phyloP scores from a whole-genome alignment of 441 rosid genomes.

The Kokia cookei region DNA sequence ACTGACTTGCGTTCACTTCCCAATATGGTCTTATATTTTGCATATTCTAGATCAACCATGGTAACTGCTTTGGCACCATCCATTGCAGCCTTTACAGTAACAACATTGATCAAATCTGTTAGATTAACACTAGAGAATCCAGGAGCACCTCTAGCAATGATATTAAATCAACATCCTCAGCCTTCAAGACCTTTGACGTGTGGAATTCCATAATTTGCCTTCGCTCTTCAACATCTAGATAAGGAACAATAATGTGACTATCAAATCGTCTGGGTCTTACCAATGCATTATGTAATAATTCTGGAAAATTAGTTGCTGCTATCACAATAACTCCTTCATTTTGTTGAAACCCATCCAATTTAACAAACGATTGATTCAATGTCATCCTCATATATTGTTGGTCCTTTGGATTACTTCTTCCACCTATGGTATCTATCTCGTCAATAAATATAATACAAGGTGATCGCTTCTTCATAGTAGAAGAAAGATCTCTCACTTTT shows the following conservation, averaged over 20 bases:
- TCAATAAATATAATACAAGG: constrained; percentile 97
- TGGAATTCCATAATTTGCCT: constrained; percentile 87
- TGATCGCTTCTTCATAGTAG: constrained; percentile 92
- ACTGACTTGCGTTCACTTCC: constrained; percentile 96
- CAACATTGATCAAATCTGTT: constrained; percentile 77
- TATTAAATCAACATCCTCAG: constrained; percentile 87
- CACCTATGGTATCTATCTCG: constrained; percentile 94
- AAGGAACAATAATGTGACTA: constrained; percentile 85
- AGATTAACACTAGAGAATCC: constrained; percentile 96
- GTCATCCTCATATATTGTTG: constrained; percentile 97
- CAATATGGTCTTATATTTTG: constrained; percentile 92
- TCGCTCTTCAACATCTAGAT: constrained; percentile 93
- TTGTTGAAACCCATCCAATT: constrained; percentile 94
- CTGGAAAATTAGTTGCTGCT: constrained; percentile 93
- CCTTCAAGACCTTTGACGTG: constrained; percentile 90
- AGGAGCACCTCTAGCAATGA: constrained; percentile 90
- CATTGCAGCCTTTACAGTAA: constrained; percentile 96
- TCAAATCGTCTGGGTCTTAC: constrained; percentile 97
- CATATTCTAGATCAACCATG: constrained; percentile 84
- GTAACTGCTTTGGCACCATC: constrained; percentile 87
- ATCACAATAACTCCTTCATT: constrained; percentile 93
- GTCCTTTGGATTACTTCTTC: constrained; percentile 87
- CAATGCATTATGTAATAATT: constrained; percentile 92
- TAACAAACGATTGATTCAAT: constrained; percentile 84
- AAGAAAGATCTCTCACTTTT: constrained; percentile 88